Percentiles rank a stretch among this genome's conserved stretches.
Conservation (phyloP, 1,284 basidiomycete species). For the Irpex sp. region DNA sequence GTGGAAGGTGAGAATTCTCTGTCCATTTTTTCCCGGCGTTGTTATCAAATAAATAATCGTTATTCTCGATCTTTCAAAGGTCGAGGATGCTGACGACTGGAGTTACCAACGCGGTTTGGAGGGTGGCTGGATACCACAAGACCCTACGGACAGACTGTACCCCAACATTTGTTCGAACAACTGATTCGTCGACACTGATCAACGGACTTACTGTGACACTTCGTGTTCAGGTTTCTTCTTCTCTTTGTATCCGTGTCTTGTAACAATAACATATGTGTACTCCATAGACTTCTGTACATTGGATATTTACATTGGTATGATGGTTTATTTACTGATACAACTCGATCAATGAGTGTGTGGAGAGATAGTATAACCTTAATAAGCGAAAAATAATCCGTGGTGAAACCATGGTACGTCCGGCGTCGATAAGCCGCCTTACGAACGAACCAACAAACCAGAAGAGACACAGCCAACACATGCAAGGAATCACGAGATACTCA, state of each 20-base stretch:
- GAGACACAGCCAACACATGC: background rate
- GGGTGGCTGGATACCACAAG: conserved; percentile 69
- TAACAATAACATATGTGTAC: background rate
- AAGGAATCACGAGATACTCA: background rate
- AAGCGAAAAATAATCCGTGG: background rate
- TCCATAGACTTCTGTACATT: background rate
- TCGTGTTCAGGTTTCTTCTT: background rate
- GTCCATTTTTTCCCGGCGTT: conserved; percentile 1
- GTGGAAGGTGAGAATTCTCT: conserved; percentile 59
- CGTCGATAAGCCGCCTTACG: background rate
- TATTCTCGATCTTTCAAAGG: conserved; percentile 25
- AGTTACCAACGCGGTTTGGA: conserved; percentile 66
- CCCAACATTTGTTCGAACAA: conserved; percentile 46
- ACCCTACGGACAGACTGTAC: conserved; percentile 59
- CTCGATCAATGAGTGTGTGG: background rate
- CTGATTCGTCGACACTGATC: background rate
- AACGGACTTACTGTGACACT: background rate
- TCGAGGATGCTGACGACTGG: conserved; percentile 76
- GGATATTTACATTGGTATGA: background rate
- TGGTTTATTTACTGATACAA: background rate
- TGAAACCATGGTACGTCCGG: background rate
- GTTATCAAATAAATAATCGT: background rate
- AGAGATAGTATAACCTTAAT: background rate
- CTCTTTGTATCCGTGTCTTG: no score
- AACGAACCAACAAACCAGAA: background rate